phyloP scores from a whole-genome alignment of 169 alveolate species.

The Eimeria acervulina region DNA sequence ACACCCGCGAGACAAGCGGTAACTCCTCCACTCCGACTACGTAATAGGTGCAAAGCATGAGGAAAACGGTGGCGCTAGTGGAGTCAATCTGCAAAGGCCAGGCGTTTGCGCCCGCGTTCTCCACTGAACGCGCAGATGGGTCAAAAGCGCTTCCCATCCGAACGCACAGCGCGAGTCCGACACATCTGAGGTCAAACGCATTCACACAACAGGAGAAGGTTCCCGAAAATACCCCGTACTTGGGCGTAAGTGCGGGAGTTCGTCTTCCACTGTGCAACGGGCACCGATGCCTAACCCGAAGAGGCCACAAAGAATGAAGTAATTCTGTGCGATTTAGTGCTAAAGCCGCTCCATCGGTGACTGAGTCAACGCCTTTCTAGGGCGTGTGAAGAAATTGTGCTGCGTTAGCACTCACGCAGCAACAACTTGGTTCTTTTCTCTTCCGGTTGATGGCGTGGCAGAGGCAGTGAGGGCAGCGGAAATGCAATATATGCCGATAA shows the following conservation, averaged over 20 bases:
- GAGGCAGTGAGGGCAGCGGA: constrained; percentile 38
- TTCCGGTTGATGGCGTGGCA: not conserved
- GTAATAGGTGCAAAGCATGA: constrained; percentile 45
- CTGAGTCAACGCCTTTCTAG: not conserved
- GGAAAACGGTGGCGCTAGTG: constrained; percentile 34
- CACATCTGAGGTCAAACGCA: constrained; percentile 4
- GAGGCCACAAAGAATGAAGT: not conserved
- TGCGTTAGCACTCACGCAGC: constrained; percentile 39
- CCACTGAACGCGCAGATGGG: constrained; percentile 18
- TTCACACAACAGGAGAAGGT: not conserved
- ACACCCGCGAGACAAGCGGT: constrained; percentile 34
- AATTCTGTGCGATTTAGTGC: not conserved
- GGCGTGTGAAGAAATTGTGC: not conserved
- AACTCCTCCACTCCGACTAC: constrained; percentile 35
- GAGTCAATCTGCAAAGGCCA: constrained; percentile 54
- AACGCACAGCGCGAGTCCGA: constrained; percentile 3
- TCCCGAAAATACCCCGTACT: not conserved
- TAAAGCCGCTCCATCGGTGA: not conserved
- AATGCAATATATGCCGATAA: constrained; percentile 28
- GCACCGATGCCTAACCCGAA: not conserved
- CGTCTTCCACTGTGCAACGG: not conserved
- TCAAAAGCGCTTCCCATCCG: constrained; percentile 59
- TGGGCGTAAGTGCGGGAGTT: not conserved
- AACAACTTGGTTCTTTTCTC: constrained; percentile 15
- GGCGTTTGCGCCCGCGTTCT: not conserved